phyloP scores from a whole-genome alignment of 2,329 filamentous ascomycete species.

The Juglanconis oblonga region DNA sequence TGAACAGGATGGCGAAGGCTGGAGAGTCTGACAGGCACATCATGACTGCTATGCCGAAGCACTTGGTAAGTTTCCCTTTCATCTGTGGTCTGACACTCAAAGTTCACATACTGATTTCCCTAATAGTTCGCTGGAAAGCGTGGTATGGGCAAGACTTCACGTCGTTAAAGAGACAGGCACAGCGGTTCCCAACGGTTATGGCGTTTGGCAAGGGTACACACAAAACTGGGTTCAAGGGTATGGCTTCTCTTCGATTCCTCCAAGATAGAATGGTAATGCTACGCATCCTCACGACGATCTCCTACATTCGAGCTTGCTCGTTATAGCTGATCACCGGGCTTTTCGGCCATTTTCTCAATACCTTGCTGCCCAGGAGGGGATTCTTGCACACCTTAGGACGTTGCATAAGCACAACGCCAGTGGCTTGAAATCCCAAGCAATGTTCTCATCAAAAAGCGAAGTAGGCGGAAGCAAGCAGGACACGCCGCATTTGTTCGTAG shows the following conservation, averaged over 20 bases:
- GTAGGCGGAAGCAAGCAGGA: no score
- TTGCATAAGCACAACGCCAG: no score
- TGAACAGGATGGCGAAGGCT: conserved; percentile 96
- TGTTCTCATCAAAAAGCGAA: no score
- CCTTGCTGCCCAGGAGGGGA: neutral
- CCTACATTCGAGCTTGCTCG: neutral
- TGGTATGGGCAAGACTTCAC: conserved; percentile 83
- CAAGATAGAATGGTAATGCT: neutral
- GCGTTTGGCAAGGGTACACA: conserved; percentile 13
- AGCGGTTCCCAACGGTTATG: conserved; percentile 10
- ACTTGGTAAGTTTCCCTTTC: conserved; percentile 67
- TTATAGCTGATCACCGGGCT: no score
- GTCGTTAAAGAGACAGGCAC: conserved; percentile 49
- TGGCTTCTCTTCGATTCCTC: neutral
- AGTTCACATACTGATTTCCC: conserved; percentile 29
- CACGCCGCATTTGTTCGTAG: no score
- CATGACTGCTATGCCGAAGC: conserved; percentile 77
- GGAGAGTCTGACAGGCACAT: conserved; percentile 95
- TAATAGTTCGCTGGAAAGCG: conserved; percentile 83
- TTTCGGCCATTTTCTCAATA: neutral
- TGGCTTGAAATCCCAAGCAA: no score
- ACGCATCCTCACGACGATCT: neutral
- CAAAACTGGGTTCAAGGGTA: conserved; percentile 6
- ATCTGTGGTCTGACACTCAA: no score
- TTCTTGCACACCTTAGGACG: no score